phyloP scores from a whole-genome alignment of 2,329 filamentous ascomycete species.

The Xylariaceae sp. region DNA sequence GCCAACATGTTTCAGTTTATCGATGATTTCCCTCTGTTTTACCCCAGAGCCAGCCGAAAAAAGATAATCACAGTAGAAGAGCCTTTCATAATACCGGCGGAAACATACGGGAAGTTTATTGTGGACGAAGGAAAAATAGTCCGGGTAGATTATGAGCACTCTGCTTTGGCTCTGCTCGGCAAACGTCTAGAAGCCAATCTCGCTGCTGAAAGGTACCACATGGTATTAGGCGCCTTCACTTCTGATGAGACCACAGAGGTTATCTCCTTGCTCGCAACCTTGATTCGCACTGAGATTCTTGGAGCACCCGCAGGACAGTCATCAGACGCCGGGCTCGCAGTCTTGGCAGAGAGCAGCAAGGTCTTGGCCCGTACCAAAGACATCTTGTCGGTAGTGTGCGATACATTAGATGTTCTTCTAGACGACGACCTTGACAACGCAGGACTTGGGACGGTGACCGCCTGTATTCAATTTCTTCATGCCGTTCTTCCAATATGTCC shows the following conservation, averaged over 20 bases:
- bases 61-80: constrained; percentile 43
- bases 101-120: constrained; percentile 68
- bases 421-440: constrained; percentile 61
- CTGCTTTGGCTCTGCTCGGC: constrained; percentile 73
- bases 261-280: constrained; percentile 67
- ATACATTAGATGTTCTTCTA: constrained; percentile 72
- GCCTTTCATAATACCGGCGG: constrained; percentile 58
- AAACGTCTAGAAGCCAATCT: constrained; percentile 68
- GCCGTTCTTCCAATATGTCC: constrained; percentile 71
- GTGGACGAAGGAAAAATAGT: constrained; percentile 74
- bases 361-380: constrained; percentile 59
- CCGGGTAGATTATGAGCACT: constrained; percentile 74
- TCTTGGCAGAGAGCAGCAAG: constrained; percentile 57
- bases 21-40: constrained; percentile 61
- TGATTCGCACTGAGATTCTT: constrained; percentile 54
- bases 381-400: constrained; percentile 75
- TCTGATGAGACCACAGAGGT: constrained; percentile 66
- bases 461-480: constrained; percentile 77
- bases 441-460: constrained; percentile 61
- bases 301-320: constrained; percentile 16
- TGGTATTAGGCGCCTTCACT: constrained; percentile 51
- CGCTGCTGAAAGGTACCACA: constrained; percentile 50
- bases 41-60: constrained; percentile 42
- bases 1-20: constrained; percentile 71
- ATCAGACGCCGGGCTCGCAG: constrained; percentile 38